Evolutionary conservation across 1,139 yeast species (phyloP), one percentile per base, ranked within the genome.

Genomic region (Hemisphaericaspora subhashii): DNA sequence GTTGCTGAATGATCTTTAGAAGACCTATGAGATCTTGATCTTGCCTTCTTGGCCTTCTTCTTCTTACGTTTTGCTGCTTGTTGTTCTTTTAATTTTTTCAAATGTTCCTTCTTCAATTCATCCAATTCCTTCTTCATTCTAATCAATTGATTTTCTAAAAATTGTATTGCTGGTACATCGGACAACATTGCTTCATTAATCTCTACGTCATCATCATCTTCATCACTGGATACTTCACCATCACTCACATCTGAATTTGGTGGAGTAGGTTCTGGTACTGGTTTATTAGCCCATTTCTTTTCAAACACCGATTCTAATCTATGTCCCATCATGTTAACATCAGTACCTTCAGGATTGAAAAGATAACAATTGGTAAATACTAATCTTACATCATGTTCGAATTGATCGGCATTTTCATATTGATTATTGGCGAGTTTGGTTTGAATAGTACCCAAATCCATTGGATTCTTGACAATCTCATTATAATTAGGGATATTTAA

Each of bases 311-410:
- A 81, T 60, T 92, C 98, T 44, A 92, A 69, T 51, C 88, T 78
- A 57, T 87, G 95, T 18, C 98, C 98, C 96, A 92, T 86, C 76
- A 80, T 77, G 60, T 90, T 88, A 28, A 94, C 98, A 34, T 95
- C 95, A 9, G 96, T 83, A 7, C 96, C 96, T 53, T 87, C 96
- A 1, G 98, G 98, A 61, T 92, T 94, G 67, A 92, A 92, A 17
- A 76, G 73, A 62, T 87, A 92, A 66, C 98, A 92, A 65, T 92
- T 92, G 45, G 77, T 71, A 66, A 92, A 89, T 48, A 92, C 86
- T 43, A 89, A 74, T 41, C 88, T 75, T 17, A 92, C 79, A 57
- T 92, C 98, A 26, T 66, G 67, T 56, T 86, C 96, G 57, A 92
- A 89, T 45, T 87, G 90, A 43, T 86, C 95, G 10, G 90, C 94